Evolutionary conservation across 2,329 filamentous ascomycete species (phyloP), one percentile per base, ranked within the genome.

Genomic region (Xylariaceae sp.): DNA sequence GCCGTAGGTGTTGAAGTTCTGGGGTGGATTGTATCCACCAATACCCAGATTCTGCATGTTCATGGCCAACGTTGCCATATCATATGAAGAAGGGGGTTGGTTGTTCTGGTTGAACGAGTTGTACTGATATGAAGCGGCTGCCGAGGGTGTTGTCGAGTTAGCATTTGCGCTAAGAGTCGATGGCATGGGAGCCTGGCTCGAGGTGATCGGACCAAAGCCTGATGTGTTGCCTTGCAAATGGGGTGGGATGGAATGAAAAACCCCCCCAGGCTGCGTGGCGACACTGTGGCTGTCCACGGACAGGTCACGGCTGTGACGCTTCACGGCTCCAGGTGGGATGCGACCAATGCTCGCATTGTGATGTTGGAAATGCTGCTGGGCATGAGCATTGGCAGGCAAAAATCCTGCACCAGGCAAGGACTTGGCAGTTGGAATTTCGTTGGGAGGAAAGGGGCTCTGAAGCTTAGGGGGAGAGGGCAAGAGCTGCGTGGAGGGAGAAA

Each of bases 401-500:
- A 81, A 76, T 9, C 47, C 58, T 44, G 55, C n/a, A 34, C 49
- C 18, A 11, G 57, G 52, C 45, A 64, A 79, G 65, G 81, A 88
- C 82, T 94, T 96, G 70, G 92, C 79, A 6, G 92, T 95, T 3
- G 92, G 89, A 17, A 97, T 81, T 70, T 97, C 92, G 73, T 89
- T 94, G 56, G 90, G 86, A 8, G 94, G 97, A 77, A 90, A 97
- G 0, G 93, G 97, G 50, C 89, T 87, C 74, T 92, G 89, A 59
- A 96, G 75, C 77, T 90, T 91, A 35, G 88, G 85, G 42, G 88
- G 84, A 56, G 84, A 83, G 30, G 83, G 80, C 72, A 88, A 82
- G 61, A 74, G 74, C 61, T 82, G 78, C 59, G 72, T 82, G 30
- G 75, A 73, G 13, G 82, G 74, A 2, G 83, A 76, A 34, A 80